Conservation (phyloP, 345 rosid genomes). For the Noccaea caerulescens region DNA sequence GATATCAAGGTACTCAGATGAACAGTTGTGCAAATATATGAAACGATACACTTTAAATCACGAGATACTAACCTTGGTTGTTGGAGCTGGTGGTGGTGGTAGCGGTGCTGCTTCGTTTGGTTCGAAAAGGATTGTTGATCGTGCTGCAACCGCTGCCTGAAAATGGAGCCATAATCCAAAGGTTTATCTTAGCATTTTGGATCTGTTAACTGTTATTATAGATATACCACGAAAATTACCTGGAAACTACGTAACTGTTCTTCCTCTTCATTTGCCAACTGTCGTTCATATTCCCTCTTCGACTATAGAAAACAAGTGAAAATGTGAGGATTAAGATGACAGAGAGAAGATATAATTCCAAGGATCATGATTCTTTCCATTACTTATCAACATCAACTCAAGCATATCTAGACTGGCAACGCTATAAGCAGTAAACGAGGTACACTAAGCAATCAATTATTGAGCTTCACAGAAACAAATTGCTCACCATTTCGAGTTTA, state of each 20-base stretch:
- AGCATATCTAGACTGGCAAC: neutral
- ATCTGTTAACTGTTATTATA: neutral
- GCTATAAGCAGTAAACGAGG: neutral
- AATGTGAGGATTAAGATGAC: slow-evolving; percentile 1
- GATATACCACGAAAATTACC: slow-evolving; percentile 44
- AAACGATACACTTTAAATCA: neutral
- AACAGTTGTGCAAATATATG: neutral
- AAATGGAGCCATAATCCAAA: slow-evolving; percentile 19
- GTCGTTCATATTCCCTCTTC: slow-evolving; percentile 72
- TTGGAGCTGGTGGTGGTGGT: slow-evolving; percentile 41
- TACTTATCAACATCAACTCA: slow-evolving; percentile 7
- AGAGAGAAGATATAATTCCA: neutral
- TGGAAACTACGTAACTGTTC: slow-evolving; percentile 81
- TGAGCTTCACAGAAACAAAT: neutral
- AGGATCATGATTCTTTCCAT: neutral
- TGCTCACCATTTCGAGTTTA: slow-evolving; percentile 70
- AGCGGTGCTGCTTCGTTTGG: slow-evolving; percentile 55
- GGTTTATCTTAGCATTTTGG: neutral
- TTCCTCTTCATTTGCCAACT: slow-evolving; percentile 75
- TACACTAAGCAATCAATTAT: neutral
- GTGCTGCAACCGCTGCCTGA: slow-evolving; percentile 92
- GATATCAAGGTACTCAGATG: slow-evolving; percentile 20
- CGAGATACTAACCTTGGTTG: slow-evolving; percentile 52
- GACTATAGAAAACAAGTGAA: slow-evolving; percentile 52
- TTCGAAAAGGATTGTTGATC: slow-evolving; percentile 57